Base-by-base conservation (phyloP, 192 early-diverging fungal genomes). In the Phycomyces blakesleeanus region DNA sequence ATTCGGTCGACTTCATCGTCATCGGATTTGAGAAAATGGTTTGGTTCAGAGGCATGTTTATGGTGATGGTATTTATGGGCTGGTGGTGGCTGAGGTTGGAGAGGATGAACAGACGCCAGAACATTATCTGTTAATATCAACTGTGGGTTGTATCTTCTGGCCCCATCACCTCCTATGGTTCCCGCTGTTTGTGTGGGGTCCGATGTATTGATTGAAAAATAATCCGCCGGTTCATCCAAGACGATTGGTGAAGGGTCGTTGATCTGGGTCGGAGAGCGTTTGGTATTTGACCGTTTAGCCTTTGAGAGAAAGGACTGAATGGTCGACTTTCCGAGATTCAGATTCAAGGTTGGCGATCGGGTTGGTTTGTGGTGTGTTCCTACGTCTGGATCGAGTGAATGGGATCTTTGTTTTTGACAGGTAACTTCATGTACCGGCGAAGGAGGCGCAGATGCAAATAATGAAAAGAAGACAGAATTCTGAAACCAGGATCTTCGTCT, bases 1-100 rank as follows among this genome's bases (percentile, higher is more conserved):
- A 66, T 57, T 25, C 64, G 57, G 55, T 75, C 73, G 9, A 52
- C 60, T 55, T 75, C 66, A 15, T 63, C 54, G 51, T 66, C 67
- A 26, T 69, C 67, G 14, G 55, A 57, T 21, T 47, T 51, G 10
- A 65, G 26, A 14, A 65, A 38, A 41, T 57, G 55, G 1, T 22
- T 44, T 16, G 21, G 22, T 58, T 15, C 25, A 25, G 15, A 16
- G 7, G 2, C 15, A 49, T 60, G 42, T 34, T 60, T 18, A 5
- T 47, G 38, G 51, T 53, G 34, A 9, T 40, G 37, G 21, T 25
- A 27, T 39, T 39, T 42, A 29, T 16, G 38, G n/a, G n/a, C n/a
- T 41, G 39, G 51, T 54, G 50, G 6, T 41, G 11, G n/a, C 22
- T 27, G 25, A 14, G 40, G 22, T 42, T 51, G 11, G 51, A 55